Percentiles rank a stretch among this genome's conserved stretches.
phyloP scores from a whole-genome alignment of 768 basidiomycete species.

The Pisolithus orientalis region DNA sequence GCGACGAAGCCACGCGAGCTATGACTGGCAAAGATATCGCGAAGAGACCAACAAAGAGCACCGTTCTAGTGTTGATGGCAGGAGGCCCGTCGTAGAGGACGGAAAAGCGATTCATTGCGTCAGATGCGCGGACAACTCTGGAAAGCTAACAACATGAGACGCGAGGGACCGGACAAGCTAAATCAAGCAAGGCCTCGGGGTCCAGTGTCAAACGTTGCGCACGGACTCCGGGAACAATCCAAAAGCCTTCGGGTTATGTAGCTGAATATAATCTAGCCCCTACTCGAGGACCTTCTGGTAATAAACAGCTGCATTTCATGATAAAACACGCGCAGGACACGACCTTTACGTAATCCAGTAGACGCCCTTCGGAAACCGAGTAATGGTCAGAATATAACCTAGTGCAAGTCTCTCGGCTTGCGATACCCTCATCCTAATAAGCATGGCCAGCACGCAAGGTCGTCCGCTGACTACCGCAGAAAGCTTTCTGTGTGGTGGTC shows the following conservation, averaged over 20 bases:
- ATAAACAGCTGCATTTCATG: no score
- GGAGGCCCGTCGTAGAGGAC: slow-evolving; percentile 26
- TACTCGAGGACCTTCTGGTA: no score
- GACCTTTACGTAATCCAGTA: not conserved
- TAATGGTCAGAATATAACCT: not conserved
- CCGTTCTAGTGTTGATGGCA: slow-evolving; percentile 42
- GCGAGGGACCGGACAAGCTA: no score
- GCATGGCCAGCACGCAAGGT: slow-evolving; percentile 13
- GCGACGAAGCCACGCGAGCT: slow-evolving; percentile 57
- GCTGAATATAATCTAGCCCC: no score
- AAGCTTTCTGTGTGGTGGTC: slow-evolving; percentile 82
- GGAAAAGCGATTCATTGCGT: slow-evolving; percentile 12
- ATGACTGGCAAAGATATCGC: slow-evolving; percentile 52
- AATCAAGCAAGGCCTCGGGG: no score
- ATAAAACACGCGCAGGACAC: not conserved
- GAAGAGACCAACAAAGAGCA: slow-evolving; percentile 50
- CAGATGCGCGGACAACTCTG: not conserved
- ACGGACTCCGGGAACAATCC: no score
- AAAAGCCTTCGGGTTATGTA: no score
- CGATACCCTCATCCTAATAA: not conserved
- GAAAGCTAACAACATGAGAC: no score
- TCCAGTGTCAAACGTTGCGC: no score
- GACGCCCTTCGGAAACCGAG: no score
- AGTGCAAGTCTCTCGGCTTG: not conserved
- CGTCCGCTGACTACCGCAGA: slow-evolving; percentile 59